These are phyloP conservation scores for Irineochytrium annulatum DNA, from an alignment of 192 early-diverging fungal genomes.

Conservation along the genomic window DNA sequence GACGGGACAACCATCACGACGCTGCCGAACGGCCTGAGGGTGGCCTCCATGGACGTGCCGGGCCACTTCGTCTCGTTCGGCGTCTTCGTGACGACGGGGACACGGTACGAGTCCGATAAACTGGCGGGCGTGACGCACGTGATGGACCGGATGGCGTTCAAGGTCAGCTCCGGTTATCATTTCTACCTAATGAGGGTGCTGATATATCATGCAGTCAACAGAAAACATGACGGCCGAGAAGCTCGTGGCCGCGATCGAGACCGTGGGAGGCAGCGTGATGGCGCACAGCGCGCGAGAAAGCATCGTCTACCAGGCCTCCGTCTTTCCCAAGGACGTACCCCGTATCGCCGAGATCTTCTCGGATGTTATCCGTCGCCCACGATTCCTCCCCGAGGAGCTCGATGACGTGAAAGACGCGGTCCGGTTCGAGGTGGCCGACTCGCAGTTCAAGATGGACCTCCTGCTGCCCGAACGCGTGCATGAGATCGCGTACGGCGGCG, in stretches of 20 bases:
- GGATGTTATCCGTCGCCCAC: conserved; percentile 66
- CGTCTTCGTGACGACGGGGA: conserved; percentile 87
- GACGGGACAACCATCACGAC: conserved; percentile 64
- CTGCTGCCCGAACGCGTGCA: conserved; percentile 86
- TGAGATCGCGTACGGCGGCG: conserved; percentile 60
- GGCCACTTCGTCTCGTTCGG: conserved; percentile 91
- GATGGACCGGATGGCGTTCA: conserved; percentile 90
- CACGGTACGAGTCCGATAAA: conserved; percentile 70
- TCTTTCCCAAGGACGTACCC: conserved; percentile 78
- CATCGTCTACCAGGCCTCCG: conserved; percentile 92
- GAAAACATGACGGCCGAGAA: conserved; percentile 60
- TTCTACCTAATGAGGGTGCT: not conserved
- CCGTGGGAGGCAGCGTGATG: conserved; percentile 85
- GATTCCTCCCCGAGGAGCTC: conserved; percentile 70
- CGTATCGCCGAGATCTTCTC: conserved; percentile 71
- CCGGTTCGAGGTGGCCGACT: conserved; percentile 84
- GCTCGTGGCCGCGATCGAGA: conserved; percentile 71
- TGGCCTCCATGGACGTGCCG: conserved; percentile 73
- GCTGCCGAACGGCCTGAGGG: conserved; percentile 83
- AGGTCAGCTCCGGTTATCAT: conserved; percentile 46
- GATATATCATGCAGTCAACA: conserved; percentile 50
- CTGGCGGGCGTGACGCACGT: conserved; percentile 78
- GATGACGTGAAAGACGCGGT: conserved; percentile 73
- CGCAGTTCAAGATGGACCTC: conserved; percentile 78
- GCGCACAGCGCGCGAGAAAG: conserved; percentile 86